Evolutionary conservation across 164 flowering plant species (phyloP), one percentile per base, ranked within the genome.

Genomic region (Annona cherimola): DNA sequence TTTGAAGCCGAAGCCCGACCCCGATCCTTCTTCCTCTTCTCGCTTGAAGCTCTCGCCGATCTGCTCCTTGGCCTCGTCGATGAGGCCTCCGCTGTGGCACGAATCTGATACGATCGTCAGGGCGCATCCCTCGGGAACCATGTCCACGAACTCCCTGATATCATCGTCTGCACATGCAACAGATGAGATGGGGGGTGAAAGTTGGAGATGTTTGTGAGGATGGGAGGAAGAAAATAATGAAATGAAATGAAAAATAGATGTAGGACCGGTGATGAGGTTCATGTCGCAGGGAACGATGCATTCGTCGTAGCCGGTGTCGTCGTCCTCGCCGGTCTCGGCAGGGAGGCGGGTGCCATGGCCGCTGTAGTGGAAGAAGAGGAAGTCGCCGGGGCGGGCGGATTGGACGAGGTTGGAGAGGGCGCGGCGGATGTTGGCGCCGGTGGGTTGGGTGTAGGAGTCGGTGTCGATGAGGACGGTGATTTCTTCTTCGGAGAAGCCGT

Each of bases 301-400:
- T 82, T 94, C 99, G 46, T 94, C 99, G 65, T 84, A 94, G 19
- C 99, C 97, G 26, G 98, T 92, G 45, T 94, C 96, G 67, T 92
- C 97, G n/a, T 85, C 88, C 68, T 92, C 97, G 42, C 95, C 98
- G 14, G 97, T 88, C 84, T 94, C 97, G 20, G 97, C 97, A 1
- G 99, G 99, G 8, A 94, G 89, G 42, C 99, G 87, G 4, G 99
- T 94, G 26, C 99, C 99, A 66, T 94, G 99, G 18, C 99, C 97
- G 70, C 97, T 92, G 81, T 90, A 94, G 76, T 94, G 99, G 55
- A 94, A 87, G 74, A 92, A 92, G 55, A 94, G 85, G 66, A 81
- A 44, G 61, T 94, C 97, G 1, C 95, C 99, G 11, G 88, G 81
- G 39, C 78, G 71, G 1, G 92, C 92, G 0, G 87, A 83, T 63